Evolutionary conservation across 2,329 filamentous ascomycete species (phyloP).

Genomic region (Ilyonectria mors-panacis): DNA sequence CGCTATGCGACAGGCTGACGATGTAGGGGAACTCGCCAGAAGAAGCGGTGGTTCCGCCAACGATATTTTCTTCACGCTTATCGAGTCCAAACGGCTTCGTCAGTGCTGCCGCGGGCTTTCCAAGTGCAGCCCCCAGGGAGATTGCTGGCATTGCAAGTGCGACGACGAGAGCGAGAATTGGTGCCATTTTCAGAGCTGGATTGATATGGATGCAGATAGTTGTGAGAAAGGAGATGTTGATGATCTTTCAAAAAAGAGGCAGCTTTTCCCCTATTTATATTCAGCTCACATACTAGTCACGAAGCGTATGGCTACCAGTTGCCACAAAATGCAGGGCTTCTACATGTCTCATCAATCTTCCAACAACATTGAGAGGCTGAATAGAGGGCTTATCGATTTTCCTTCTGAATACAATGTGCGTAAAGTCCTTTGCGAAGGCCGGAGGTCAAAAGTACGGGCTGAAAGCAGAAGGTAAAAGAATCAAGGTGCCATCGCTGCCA

Average conservation of each 20-base stretch:
- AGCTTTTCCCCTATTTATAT: neutral
- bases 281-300: neutral
- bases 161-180: neutral
- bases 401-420: neutral
- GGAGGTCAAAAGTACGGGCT: neutral
- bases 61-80: conserved; percentile 38
- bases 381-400: neutral
- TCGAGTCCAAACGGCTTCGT: neutral
- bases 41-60: conserved; percentile 46
- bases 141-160: neutral
- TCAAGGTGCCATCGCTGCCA: neutral
- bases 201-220: neutral
- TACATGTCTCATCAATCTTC: neutral
- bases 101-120: neutral
- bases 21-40: conserved; percentile 52
- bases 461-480: neutral
- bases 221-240: neutral
- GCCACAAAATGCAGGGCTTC: no score
- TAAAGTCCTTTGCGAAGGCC: neutral
- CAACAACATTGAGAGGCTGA: neutral
- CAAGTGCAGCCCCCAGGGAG: conserved; percentile 24
- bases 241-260: neutral
- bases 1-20: conserved; percentile 42
- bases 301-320: neutral
- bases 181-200: neutral